phyloP scores from a whole-genome alignment of 2,329 filamentous ascomycete species.

The Rhinocladiella similis region DNA sequence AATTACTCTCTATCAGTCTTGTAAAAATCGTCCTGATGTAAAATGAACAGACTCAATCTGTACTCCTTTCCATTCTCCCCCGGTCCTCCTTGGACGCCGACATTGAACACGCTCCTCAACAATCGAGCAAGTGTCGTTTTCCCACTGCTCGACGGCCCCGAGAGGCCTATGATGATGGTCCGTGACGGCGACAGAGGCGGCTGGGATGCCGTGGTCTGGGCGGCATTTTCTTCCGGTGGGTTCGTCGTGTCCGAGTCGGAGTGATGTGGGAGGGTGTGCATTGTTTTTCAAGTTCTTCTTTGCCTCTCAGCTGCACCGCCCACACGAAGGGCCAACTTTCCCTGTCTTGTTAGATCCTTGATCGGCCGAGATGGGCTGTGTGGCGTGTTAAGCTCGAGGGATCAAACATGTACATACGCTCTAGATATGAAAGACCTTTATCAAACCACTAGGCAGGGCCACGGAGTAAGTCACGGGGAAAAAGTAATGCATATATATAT shows the following conservation, averaged over 20 bases:
- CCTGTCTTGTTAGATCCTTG: too few relatives aligned
- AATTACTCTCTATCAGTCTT: slow-evolving; percentile 66
- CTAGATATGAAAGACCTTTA: too few relatives aligned
- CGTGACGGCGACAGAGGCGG: not conserved
- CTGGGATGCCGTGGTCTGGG: not conserved
- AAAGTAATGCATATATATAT: too few relatives aligned
- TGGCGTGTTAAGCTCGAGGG: too few relatives aligned
- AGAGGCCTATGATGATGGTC: slow-evolving; percentile 72
- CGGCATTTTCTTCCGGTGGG: not conserved
- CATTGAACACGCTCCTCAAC: slow-evolving; percentile 75
- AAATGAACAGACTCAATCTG: slow-evolving; percentile 58
- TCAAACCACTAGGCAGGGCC: too few relatives aligned
- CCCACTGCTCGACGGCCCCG: slow-evolving; percentile 86
- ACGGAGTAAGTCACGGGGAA: too few relatives aligned
- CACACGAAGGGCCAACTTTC: too few relatives aligned
- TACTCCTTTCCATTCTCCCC: not conserved
- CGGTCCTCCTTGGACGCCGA: slow-evolving; percentile 4
- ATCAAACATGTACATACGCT: too few relatives aligned
- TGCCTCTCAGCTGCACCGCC: too few relatives aligned
- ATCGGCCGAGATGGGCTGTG: too few relatives aligned
- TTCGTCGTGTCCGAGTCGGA: not conserved
- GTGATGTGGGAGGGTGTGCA: not conserved
- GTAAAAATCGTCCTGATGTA: slow-evolving; percentile 98
- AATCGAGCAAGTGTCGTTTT: slow-evolving; percentile 92
- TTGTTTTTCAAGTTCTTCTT: not conserved